Evolutionary conservation across 164 flowering plant species (phyloP).

Genomic region (Platanus orientalis): DNA sequence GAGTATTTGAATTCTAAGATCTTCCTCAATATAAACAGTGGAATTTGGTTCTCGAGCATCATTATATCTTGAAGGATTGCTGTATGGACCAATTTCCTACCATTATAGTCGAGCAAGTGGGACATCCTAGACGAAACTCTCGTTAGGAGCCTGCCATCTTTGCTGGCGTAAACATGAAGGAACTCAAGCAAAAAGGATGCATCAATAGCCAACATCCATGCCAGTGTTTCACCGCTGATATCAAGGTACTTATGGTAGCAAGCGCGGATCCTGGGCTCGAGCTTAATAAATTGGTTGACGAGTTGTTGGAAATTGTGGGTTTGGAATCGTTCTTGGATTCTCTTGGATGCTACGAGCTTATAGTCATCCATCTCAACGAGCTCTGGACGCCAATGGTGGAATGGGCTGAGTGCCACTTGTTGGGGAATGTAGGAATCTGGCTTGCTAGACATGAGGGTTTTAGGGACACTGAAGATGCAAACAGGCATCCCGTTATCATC

Average conservation of each 20-base stretch:
- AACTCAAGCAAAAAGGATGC: constrained; percentile 19
- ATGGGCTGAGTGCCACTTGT: constrained; percentile 23
- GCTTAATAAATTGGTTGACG: constrained; percentile 6
- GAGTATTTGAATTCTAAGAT: constrained; percentile 7
- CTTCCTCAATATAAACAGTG: constrained; percentile 16
- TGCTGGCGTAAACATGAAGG: constrained; percentile 1
- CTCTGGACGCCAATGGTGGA: constrained; percentile 15
- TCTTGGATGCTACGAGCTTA: constrained; percentile 16
- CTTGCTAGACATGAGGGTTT: constrained; percentile 11
- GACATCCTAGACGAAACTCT: constrained; percentile 5
- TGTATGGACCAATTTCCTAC: constrained; percentile 6
- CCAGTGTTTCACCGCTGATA: constrained; percentile 8
- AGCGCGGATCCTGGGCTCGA: constrained; percentile 13
- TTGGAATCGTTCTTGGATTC: constrained; percentile 9
- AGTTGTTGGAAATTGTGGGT: constrained; percentile 7
- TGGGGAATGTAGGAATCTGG: constrained; percentile 21
- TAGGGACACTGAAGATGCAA: constrained; percentile 17
- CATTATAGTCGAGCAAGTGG: not conserved
- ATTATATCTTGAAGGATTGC: constrained; percentile 16
- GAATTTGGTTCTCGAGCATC: constrained; percentile 23
- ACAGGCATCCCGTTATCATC: constrained; percentile 1
- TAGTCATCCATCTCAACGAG: constrained; percentile 20
- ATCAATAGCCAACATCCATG: constrained; percentile 23
- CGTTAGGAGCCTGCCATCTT: not conserved
- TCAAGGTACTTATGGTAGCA: constrained; percentile 18